Evolutionary conservation across 805 yeast genomes (phyloP), one percentile per base, ranked within the genome.

Genomic region (Peterozyma toletana): DNA sequence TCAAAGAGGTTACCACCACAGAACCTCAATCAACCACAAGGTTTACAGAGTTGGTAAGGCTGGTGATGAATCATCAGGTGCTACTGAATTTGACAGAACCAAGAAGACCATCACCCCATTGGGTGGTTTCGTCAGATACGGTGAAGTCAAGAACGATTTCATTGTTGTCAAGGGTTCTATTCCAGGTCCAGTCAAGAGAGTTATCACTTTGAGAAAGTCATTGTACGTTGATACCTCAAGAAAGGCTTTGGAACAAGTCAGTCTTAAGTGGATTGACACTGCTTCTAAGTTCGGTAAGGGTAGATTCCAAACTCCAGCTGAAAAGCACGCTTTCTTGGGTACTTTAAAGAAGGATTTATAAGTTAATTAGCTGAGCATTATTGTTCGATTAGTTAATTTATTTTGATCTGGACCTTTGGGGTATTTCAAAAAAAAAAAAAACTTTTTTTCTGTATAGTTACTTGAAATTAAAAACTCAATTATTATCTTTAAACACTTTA

Each of bases 271-370:
- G 99, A 93, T 93, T 71, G 99, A 93, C 75, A 93, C 99, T 65
- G 96, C 99, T 70, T 93, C 99, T 68, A 90, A 91, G 78, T 93
- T 93, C 90, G 99, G 99, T 86, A 95, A 93, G 88, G 99, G 99
- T 83, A 93, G 99, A 85, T 93, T 93, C 98, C 99, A 93, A 81
- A 93, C 99, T 68, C 96, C 97, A 66, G 98, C 97, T 73, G 99
- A 93, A 83, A 95, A 95, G 90, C 89, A 84, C 70, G 95, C 99
- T 70, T 93, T 93, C 91, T 66, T 90, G 80, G 99, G 99, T 80
- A 91, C 99, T 68, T 85, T 93, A 73, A 93, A 93, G 96, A 90
- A 87, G 84, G 97, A 90, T 75, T 81, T 87, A 36, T 47, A 44
- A 44, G 30, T 44, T 18, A 9, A 15, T 30, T 37, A 35, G 15